These are phyloP conservation scores for Colletotrichum sp. DNA, from an alignment of 2,329 filamentous ascomycete genomes.

Conservation along the genomic window DNA sequence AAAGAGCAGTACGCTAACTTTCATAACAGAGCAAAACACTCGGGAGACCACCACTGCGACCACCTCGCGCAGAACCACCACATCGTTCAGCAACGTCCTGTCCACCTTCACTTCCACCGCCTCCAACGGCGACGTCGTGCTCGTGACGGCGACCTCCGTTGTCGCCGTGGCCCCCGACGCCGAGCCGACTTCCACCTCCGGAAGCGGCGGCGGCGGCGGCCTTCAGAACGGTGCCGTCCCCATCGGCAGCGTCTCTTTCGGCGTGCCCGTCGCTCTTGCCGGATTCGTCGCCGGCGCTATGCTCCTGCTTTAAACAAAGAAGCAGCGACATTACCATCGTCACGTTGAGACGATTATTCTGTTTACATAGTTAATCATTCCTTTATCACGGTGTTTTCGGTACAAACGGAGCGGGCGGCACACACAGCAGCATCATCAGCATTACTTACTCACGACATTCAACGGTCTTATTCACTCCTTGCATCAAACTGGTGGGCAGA, in stretches of 20 bases:
- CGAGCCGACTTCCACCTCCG: slow-evolving; percentile 28
- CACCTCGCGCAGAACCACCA: slow-evolving; percentile 28
- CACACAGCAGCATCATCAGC: slow-evolving; percentile 12
- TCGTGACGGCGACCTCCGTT: slow-evolving; percentile 55
- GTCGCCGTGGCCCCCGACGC: slow-evolving; percentile 47
- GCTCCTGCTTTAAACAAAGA: slow-evolving; percentile 1
- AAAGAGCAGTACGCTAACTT: neutral
- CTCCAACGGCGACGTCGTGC: slow-evolving; percentile 46
- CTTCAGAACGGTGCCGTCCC: slow-evolving; percentile 42
- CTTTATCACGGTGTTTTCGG: neutral
- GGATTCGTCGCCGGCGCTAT: slow-evolving; percentile 28
- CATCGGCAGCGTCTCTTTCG: slow-evolving; percentile 21
- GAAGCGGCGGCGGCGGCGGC: slow-evolving; percentile 26
- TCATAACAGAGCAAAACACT: slow-evolving; percentile 20
- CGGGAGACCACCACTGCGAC: slow-evolving; percentile 35
- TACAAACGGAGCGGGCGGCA: neutral
- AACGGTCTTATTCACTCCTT: slow-evolving; percentile 22
- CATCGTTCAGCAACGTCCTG: slow-evolving; percentile 39
- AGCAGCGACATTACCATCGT: neutral
- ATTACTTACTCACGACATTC: slow-evolving; percentile 20
- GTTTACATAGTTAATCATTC: slow-evolving; percentile 10
- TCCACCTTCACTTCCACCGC: slow-evolving; percentile 52
- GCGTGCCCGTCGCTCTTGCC: slow-evolving; percentile 25
- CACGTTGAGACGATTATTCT: neutral
- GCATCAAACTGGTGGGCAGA: slow-evolving; percentile 12